Evolutionary conservation across 306 rosid genomes (phyloP).

Genomic region (Prunus mongolica): DNA sequence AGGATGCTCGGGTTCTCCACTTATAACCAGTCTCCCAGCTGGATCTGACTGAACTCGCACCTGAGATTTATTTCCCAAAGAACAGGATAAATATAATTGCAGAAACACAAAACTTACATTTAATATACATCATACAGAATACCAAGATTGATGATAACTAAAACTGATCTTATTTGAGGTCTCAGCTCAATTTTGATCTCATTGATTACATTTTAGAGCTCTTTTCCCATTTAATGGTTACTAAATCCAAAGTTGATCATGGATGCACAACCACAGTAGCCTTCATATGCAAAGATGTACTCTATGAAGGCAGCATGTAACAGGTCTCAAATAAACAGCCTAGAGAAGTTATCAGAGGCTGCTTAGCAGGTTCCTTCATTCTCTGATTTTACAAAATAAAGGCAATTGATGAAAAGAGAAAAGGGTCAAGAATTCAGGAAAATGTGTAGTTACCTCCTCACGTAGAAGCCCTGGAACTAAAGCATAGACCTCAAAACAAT

Average conservation of each 20-base stretch:
- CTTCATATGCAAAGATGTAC: not conserved
- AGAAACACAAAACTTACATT: not conserved
- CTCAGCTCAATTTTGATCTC: not conserved
- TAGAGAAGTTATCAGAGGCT: not conserved
- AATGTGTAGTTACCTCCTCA: slow-evolving; percentile 67
- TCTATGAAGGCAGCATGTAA: not conserved
- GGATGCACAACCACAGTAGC: not conserved
- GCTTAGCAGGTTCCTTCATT: not conserved
- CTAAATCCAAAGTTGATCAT: not conserved
- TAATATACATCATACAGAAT: not conserved
- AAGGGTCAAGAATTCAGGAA: slow-evolving; percentile 8
- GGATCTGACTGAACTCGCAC: slow-evolving; percentile 99
- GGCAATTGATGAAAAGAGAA: not conserved
- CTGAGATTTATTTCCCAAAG: slow-evolving; percentile 29
- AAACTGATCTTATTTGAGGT: not conserved
- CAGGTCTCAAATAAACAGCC: slow-evolving; percentile 4
- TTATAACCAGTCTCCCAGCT: slow-evolving; percentile 85
- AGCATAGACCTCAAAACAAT: slow-evolving; percentile 95
- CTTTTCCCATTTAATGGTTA: not conserved
- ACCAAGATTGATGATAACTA: not conserved
- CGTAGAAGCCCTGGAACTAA: slow-evolving; percentile 98
- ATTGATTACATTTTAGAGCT: not conserved
- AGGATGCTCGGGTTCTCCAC: slow-evolving; percentile 92
- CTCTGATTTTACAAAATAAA: not conserved
- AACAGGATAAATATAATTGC: slow-evolving; percentile 6